Percentiles rank a stretch among this genome's conserved stretches.
Evolutionary conservation across 2,329 filamentous ascomycete genomes (phyloP).

Genomic region (Fusarium bactridioides): DNA sequence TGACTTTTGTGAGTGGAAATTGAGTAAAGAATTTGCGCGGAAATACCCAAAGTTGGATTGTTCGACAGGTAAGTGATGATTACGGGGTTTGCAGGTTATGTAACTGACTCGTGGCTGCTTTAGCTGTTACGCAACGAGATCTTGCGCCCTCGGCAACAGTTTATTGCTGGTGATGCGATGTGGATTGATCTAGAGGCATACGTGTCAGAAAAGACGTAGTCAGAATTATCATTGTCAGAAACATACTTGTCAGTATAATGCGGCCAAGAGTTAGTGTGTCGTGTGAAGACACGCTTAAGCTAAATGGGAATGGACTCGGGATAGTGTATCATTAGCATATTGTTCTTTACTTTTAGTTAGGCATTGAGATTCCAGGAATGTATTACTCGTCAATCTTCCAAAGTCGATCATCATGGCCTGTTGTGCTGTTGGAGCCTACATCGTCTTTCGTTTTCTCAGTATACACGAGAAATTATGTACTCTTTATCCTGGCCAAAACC

Average conservation of each 20-base stretch:
- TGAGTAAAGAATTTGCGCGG: neutral
- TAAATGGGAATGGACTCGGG: neutral
- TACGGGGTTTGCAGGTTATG: no score
- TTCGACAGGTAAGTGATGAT: neutral
- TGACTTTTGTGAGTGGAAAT: neutral
- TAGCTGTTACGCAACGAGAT: neutral
- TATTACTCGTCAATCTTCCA: neutral
- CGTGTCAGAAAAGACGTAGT: neutral
- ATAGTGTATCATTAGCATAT: neutral
- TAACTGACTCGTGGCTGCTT: neutral
- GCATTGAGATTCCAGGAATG: no score
- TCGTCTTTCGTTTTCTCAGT: neutral
- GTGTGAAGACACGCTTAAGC: fast-evolving
- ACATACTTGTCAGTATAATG: neutral
- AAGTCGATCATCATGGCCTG: neutral
- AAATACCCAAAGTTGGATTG: neutral
- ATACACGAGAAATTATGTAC: neutral
- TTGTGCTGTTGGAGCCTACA: neutral
- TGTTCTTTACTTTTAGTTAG: neutral
- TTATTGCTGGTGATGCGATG: neutral
- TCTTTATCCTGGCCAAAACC: neutral
- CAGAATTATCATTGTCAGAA: neutral
- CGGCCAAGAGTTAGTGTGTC: neutral
- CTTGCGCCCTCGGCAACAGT: neutral
- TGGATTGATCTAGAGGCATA: neutral